Conservation (phyloP, 73 alveolate species). For the Paramecium caudatum region DNA sequence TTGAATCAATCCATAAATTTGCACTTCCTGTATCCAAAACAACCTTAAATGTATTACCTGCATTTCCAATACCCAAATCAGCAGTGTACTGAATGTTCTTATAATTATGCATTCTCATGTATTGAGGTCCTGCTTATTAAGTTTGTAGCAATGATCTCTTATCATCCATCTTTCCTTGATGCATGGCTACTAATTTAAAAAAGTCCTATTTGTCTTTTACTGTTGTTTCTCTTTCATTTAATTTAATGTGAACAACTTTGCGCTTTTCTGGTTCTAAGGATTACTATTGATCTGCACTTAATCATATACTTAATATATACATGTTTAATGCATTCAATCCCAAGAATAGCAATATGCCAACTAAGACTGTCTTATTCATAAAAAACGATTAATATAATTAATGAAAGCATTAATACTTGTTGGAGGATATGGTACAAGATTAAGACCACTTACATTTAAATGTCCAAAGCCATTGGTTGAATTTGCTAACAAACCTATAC, state of each 20-base stretch:
- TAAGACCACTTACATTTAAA: slow-evolving; percentile 95
- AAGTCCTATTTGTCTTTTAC: slow-evolving; percentile 42
- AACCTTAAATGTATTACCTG: slow-evolving; percentile 79
- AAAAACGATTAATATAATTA: no score
- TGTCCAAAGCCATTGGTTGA: slow-evolving; percentile 94
- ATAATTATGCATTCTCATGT: slow-evolving; percentile 70
- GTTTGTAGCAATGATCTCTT: background rate
- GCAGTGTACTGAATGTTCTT: slow-evolving; percentile 74
- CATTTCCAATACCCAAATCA: slow-evolving; percentile 83
- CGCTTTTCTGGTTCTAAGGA: slow-evolving; percentile 31
- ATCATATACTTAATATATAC: background rate
- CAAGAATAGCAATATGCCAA: no score
- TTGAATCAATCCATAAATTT: slow-evolving; percentile 78
- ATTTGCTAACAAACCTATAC: slow-evolving; percentile 93
- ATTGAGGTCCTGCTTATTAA: background rate
- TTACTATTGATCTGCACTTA: background rate
- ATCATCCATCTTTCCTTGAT: background rate
- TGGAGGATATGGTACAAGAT: slow-evolving; percentile 97
- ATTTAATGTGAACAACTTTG: slow-evolving; percentile 41
- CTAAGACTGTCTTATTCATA: no score
- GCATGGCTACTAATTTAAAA: background rate
- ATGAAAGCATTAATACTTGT: slow-evolving; percentile 93
- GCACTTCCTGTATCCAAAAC: slow-evolving; percentile 84
- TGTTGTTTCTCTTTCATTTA: slow-evolving; percentile 43
- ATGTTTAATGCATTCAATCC: slow-evolving; percentile 25